These are phyloP conservation scores for Craterostigma plantagineum DNA, from an alignment of 257 asterid genomes.

Conservation along the genomic window DNA sequence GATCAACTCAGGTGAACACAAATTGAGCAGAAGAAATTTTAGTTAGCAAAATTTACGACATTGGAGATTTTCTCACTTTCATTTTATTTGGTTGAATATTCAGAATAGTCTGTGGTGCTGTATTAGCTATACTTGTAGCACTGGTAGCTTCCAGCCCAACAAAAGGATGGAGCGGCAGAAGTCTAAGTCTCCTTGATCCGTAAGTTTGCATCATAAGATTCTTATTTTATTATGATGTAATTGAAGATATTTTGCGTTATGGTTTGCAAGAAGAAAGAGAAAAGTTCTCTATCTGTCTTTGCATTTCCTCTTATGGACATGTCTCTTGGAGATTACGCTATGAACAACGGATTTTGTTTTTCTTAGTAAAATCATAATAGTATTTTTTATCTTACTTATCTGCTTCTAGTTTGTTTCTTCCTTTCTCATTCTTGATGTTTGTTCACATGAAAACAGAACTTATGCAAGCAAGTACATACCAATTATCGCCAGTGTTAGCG, in stretches of 20 bases:
- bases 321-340: too few relatives aligned
- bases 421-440: constrained; percentile 1
- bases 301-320: too few relatives aligned
- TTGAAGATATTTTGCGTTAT: too few relatives aligned
- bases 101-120: constrained; percentile 72
- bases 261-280: too few relatives aligned
- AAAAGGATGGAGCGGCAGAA: constrained; percentile 98
- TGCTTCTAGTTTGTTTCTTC: constrained; percentile 11
- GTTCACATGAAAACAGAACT: constrained; percentile 46
- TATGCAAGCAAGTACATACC: constrained; percentile 99
- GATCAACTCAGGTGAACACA: not conserved
- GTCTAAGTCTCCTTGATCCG: constrained; percentile 99
- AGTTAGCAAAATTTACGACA: not conserved
- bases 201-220: constrained; percentile 16
- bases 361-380: not conserved
- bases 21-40: too few relatives aligned
- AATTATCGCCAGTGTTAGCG: constrained; percentile 96
- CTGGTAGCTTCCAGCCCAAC: constrained; percentile 99
- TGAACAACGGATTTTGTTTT: too few relatives aligned
- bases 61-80: constrained; percentile 1
- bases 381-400: not conserved
- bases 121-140: constrained; percentile 66
- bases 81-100: constrained; percentile 5
- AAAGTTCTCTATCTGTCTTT: too few relatives aligned
- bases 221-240: not conserved